phyloP scores from a whole-genome alignment of 106 monocot genomes.

The Platanthera guangdongensis region DNA sequence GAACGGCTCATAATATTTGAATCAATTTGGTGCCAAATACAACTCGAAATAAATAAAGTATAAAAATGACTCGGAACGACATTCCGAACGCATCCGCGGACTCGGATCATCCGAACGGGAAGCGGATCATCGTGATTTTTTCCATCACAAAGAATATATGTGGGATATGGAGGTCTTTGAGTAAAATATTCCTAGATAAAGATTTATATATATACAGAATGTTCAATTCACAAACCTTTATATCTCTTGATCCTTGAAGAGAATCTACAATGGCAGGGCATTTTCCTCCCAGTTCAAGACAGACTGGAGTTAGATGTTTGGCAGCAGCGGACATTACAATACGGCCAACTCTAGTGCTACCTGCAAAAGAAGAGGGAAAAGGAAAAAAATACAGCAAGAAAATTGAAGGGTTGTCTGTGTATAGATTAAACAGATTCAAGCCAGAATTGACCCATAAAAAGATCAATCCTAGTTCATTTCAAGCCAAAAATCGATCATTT shows the following conservation, averaged over 20 bases:
- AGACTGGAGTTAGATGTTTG: slow-evolving; percentile 80
- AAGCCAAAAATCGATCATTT: not conserved
- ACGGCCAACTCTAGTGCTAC: slow-evolving; percentile 44
- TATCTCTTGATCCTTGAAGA: slow-evolving; percentile 24
- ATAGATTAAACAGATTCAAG: not conserved
- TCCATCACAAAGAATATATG: too few relatives aligned
- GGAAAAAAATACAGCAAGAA: not conserved
- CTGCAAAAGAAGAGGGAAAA: slow-evolving; percentile 13
- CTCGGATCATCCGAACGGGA: too few relatives aligned
- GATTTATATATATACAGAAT: not conserved
- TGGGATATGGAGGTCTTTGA: not conserved
- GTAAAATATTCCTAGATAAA: not conserved
- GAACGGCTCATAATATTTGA: too few relatives aligned
- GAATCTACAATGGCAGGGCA: slow-evolving; percentile 78
- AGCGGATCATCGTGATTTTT: too few relatives aligned
- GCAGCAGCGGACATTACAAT: slow-evolving; percentile 74
- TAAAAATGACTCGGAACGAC: too few relatives aligned
- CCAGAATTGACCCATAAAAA: not conserved
- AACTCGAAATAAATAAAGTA: too few relatives aligned
- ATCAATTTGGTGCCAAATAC: too few relatives aligned
- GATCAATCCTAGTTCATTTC: not conserved
- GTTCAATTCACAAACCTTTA: slow-evolving; percentile 22
- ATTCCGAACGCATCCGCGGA: too few relatives aligned
- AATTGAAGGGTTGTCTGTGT: not conserved
- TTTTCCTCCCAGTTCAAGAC: slow-evolving; percentile 82